phyloP scores from a whole-genome alignment of 352 stramenopile genomes.

The Globisporangium apiculatum region DNA sequence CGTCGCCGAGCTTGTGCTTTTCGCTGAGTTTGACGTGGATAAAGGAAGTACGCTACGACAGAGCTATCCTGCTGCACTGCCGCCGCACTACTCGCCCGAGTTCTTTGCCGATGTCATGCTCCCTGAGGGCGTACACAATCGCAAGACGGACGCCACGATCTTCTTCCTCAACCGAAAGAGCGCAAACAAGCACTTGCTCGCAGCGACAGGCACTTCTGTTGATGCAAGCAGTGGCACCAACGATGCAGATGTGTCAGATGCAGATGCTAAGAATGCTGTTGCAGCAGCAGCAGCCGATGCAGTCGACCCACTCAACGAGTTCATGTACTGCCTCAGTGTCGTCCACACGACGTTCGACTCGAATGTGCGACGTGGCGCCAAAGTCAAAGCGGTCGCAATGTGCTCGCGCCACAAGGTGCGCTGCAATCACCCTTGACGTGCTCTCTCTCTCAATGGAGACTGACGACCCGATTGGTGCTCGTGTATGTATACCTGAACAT shows the following conservation, averaged over 20 bases:
- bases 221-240: neutral
- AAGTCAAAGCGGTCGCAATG: constrained; percentile 77
- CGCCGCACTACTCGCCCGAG: constrained; percentile 75
- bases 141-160: constrained; percentile 77
- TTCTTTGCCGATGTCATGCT: constrained; percentile 89
- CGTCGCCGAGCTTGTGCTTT: constrained; percentile 70
- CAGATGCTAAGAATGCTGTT: neutral
- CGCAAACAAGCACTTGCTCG: constrained; percentile 7
- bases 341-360: constrained; percentile 79
- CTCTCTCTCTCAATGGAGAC: neutral
- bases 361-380: constrained; percentile 58
- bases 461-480: neutral
- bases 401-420: constrained; percentile 75
- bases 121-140: constrained; percentile 85
- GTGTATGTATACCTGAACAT: too few relatives aligned
- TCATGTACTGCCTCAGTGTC: constrained; percentile 86
- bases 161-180: constrained; percentile 83
- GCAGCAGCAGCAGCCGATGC: neutral
- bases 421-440: neutral
- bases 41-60: constrained; percentile 80
- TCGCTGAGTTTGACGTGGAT: constrained; percentile 83
- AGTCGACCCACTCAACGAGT: constrained; percentile 48
- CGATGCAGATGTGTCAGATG: constrained; percentile 1
- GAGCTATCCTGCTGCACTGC: constrained; percentile 50
- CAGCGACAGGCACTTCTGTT: neutral